Conservation (phyloP, 2,329 filamentous ascomycete species). For the Beauveria medogensis region DNA sequence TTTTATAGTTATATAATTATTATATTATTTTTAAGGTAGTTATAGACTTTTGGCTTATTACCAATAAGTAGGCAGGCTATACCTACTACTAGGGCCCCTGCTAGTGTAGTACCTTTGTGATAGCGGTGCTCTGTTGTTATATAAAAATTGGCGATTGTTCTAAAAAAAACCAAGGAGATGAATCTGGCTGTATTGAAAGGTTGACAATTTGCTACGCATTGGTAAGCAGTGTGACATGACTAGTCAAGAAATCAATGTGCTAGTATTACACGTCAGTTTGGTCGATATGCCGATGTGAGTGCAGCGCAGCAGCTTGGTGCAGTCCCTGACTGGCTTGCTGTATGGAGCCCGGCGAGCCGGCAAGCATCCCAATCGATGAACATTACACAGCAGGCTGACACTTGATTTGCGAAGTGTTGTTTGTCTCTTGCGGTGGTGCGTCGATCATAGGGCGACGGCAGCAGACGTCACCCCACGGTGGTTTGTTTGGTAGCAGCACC, state of each 20-base stretch:
- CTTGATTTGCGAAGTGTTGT: not conserved
- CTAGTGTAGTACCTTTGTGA: too few species aligned
- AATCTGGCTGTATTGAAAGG: not conserved
- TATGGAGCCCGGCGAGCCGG: not conserved
- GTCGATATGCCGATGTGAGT: not conserved
- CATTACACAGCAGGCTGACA: not conserved
- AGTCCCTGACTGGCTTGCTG: not conserved
- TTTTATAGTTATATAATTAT: too few species aligned
- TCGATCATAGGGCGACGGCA: not conserved
- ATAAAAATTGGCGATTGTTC: too few species aligned
- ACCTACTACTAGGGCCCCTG: too few species aligned
- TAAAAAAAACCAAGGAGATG: not conserved
- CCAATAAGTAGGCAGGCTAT: too few species aligned
- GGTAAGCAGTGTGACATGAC: not conserved
- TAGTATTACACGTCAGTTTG: not conserved
- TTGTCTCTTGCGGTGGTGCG: not conserved
- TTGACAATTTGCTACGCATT: not conserved
- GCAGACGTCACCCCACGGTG: not conserved
- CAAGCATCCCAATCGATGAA: not conserved
- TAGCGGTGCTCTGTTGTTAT: too few species aligned
- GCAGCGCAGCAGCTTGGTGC: not conserved
- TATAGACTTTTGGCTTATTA: too few species aligned
- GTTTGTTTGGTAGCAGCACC: not conserved
- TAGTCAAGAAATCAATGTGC: not conserved
- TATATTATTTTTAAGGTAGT: too few species aligned